Percentiles rank a stretch among this genome's conserved stretches.
phyloP scores from a whole-genome alignment of 1,139 yeast species.

The Lodderomyces oxycetoniae region DNA sequence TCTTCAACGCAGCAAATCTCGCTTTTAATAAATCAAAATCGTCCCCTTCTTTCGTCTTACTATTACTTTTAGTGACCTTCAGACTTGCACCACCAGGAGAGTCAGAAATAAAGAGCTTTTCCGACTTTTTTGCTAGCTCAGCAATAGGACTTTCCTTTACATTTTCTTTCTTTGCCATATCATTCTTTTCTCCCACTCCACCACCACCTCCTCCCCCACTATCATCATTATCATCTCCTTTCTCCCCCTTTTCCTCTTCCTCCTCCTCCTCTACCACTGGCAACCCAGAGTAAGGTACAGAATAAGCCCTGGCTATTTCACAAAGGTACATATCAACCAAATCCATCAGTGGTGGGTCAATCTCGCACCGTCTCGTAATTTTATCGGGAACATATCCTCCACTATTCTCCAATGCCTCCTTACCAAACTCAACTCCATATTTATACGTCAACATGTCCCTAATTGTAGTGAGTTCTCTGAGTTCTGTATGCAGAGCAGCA shows the following conservation, averaged over 20 bases:
- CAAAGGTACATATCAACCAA: slow-evolving; percentile 66
- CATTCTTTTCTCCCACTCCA: slow-evolving; percentile 3
- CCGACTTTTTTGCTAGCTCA: slow-evolving; percentile 12
- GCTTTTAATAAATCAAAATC: slow-evolving; percentile 44
- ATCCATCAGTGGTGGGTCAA: slow-evolving; percentile 62
- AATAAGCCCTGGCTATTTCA: slow-evolving; percentile 80
- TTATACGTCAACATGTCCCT: slow-evolving; percentile 59
- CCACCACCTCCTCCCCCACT: slow-evolving; percentile 21
- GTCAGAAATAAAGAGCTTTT: too few species aligned
- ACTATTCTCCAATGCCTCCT: slow-evolving; percentile 54
- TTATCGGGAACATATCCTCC: slow-evolving; percentile 59
- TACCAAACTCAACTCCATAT: slow-evolving; percentile 62
- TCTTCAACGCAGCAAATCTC: slow-evolving; percentile 44
- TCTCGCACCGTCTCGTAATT: slow-evolving; percentile 56
- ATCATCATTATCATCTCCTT: slow-evolving; percentile 17
- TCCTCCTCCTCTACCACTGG: slow-evolving; percentile 27
- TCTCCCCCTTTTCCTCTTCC: slow-evolving; percentile 18
- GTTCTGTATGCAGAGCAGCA: slow-evolving; percentile 68
- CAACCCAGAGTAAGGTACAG: slow-evolving; percentile 65
- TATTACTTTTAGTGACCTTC: slow-evolving; percentile 7
- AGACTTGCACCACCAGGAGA: slow-evolving; percentile 13
- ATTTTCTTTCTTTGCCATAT: slow-evolving; percentile 7
- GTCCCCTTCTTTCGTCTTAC: slow-evolving; percentile 5
- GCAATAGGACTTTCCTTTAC: slow-evolving; percentile 18
- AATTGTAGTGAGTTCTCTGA: slow-evolving; percentile 62